Evolutionary conservation across 768 basidiomycete genomes (phyloP).

Genomic region (Serpula lacrymans): DNA sequence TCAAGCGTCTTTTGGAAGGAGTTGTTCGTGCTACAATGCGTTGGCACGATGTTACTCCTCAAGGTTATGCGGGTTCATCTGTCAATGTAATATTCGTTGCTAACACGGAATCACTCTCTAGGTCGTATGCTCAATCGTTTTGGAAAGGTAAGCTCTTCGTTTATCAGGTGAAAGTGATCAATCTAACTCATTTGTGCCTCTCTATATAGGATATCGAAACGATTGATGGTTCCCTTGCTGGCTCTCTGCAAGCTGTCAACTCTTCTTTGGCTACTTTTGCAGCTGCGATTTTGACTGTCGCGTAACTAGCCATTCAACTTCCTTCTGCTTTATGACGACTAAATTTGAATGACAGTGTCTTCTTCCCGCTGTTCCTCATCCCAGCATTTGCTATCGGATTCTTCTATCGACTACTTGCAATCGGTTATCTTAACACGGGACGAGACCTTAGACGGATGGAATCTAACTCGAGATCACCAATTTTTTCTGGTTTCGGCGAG

Average conservation of each 20-base stretch:
- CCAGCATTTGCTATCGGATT: constrained; percentile 73
- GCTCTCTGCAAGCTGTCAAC: constrained; percentile 73
- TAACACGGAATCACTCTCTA: constrained; percentile 16
- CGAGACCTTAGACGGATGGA: constrained; percentile 89
- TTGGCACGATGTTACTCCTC: constrained; percentile 81
- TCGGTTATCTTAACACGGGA: constrained; percentile 76
- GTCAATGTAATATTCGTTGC: not conserved
- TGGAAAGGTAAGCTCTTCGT: constrained; percentile 47
- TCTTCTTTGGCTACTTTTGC: constrained; percentile 74
- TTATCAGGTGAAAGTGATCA: not conserved
- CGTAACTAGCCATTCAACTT: constrained; percentile 38
- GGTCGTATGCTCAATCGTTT: constrained; percentile 88
- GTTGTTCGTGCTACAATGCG: constrained; percentile 83
- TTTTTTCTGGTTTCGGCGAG: constrained; percentile 81
- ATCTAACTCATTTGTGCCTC: not conserved
- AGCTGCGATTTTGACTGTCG: constrained; percentile 68
- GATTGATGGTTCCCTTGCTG: constrained; percentile 70
- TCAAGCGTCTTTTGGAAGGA: constrained; percentile 54
- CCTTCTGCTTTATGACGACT: constrained; percentile 5
- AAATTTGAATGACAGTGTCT: constrained; percentile 36
- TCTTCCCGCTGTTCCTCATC: constrained; percentile 82
- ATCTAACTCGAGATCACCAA: constrained; percentile 80
- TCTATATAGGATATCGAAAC: constrained; percentile 71
- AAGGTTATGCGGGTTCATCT: constrained; percentile 39
- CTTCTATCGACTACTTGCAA: constrained; percentile 64